Base-by-base conservation (phyloP, 495 filamentous ascomycete species). In the Talaromyces borbonicus region DNA sequence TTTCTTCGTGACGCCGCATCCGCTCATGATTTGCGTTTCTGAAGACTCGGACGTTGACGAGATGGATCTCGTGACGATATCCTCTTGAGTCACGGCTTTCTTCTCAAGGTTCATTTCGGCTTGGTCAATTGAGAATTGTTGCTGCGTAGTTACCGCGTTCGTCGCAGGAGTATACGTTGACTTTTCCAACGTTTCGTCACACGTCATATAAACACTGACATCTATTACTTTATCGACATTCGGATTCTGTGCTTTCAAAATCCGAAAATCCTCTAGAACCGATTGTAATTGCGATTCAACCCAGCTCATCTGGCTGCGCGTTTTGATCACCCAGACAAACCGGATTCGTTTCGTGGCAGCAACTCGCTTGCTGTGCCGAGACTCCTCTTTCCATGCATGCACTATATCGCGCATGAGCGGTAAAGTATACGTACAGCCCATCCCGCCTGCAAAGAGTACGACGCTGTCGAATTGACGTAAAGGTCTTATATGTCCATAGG, bases 281-380 rank as follows among this genome's bases (percentile, higher is more conserved):
- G 75, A 66, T 14, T 71, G 66, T 2, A 94, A 62, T 49, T 81
- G 73, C 8, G 62, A 57, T n/a, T 75, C 69, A 49, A 87, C 87
- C 71, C 80, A 89, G 23, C 60, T 68, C n/a, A 84, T 60, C 49
- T 90, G 83, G 8, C 77, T 72, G 0, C 75, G 73, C 22, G 78
- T 75, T 51, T 78, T 85, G 30, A 90, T 77, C 16, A 86, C 75
- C 68, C 89, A 80, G 1, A 90, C 64, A 46, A 90, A 85, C 9
- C 79, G 73, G 9, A 90, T 60, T 25, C 75, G 69, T 47, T 79
- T 78, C 9, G 79, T 83, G 43, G 78, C 85, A 5, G 65, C 58
- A 5, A 54, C 27, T 12, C 48, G 50, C 19, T 22, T 4, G 5
- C 35, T 45, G 18, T 56, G 54, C 48, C 44, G 51, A 30, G 37